Conservation (phyloP, 805 yeast genomes). For the Starmerella asiatica region DNA sequence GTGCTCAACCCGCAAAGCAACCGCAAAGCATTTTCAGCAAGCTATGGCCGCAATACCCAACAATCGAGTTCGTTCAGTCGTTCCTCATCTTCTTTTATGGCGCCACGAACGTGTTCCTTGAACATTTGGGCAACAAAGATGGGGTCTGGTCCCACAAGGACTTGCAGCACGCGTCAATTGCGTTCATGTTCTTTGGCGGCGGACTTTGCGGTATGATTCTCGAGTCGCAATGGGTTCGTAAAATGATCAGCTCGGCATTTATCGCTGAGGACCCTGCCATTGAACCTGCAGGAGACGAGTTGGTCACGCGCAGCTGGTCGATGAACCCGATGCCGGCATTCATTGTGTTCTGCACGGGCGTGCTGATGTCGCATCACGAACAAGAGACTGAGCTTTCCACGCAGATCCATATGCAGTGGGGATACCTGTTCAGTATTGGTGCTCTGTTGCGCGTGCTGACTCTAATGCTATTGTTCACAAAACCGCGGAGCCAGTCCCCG, state of each 20-base stretch:
- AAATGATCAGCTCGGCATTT: conserved; percentile 19
- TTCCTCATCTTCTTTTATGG: conserved; percentile 79
- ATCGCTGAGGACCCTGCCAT: conserved; percentile 6
- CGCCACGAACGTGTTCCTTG: conserved; percentile 74
- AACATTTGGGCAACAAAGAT: conserved; percentile 65
- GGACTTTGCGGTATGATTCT: conserved; percentile 82
- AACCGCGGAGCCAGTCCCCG: conserved; percentile 15
- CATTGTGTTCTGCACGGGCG: conserved; percentile 92
- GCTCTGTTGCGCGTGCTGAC: conserved; percentile 63
- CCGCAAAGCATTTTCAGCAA: not conserved
- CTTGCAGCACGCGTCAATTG: conserved; percentile 79
- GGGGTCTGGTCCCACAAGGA: conserved; percentile 86
- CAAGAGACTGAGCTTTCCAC: conserved; percentile 75
- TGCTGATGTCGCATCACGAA: conserved; percentile 85
- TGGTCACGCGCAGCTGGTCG: conserved; percentile 34
- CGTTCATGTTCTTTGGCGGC: conserved; percentile 80
- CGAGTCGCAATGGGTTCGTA: conserved; percentile 37
- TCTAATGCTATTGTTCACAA: conserved; percentile 36
- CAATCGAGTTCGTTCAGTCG: conserved; percentile 79
- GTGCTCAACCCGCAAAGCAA: not conserved
- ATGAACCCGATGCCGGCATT: conserved; percentile 92
- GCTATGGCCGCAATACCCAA: conserved; percentile 34
- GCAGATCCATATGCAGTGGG: conserved; percentile 83
- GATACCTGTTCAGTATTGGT: conserved; percentile 66
- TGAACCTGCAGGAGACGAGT: too few relatives aligned